These are phyloP conservation scores for Phytophthora europaea DNA, from an alignment of 352 stramenopile species.

Conservation along the genomic window DNA sequence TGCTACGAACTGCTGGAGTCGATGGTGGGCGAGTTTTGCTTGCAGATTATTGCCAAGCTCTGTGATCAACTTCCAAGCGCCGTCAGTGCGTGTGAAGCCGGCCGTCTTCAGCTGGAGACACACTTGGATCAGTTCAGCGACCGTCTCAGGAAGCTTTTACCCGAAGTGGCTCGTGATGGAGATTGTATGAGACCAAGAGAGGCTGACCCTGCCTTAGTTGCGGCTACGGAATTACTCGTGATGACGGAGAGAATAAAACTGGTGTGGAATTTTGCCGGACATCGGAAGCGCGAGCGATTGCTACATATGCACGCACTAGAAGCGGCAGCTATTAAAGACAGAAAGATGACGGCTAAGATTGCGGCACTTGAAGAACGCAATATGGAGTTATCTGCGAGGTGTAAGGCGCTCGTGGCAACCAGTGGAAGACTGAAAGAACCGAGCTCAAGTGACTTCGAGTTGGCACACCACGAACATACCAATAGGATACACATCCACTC, in stretches of 20 bases:
- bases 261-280: slow-evolving; percentile 56
- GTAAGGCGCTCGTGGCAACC: slow-evolving; percentile 6
- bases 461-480: not conserved
- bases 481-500: not conserved
- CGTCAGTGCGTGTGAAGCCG: slow-evolving; percentile 30
- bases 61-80: slow-evolving; percentile 63
- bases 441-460: not conserved
- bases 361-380: slow-evolving; percentile 27
- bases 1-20: slow-evolving; percentile 43
- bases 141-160: slow-evolving; percentile 38
- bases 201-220: slow-evolving; percentile 8
- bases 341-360: slow-evolving; percentile 16
- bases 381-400: slow-evolving; percentile 13
- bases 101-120: slow-evolving; percentile 45
- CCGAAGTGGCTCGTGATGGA: slow-evolving; percentile 8
- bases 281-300: slow-evolving; percentile 56
- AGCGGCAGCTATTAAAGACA: slow-evolving; percentile 16
- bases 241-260: slow-evolving; percentile 61
- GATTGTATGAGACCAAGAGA: not conserved
- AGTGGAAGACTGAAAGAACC: not conserved
- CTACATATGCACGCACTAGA: slow-evolving; percentile 29
- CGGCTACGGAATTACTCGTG: slow-evolving; percentile 51
- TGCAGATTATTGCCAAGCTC: slow-evolving; percentile 60
- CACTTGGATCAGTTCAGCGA: slow-evolving; percentile 56
- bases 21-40: slow-evolving; percentile 63